These are phyloP conservation scores for Ophidiomyces ophidiicola DNA, from an alignment of 2,329 filamentous ascomycete genomes.

Conservation along the genomic window DNA sequence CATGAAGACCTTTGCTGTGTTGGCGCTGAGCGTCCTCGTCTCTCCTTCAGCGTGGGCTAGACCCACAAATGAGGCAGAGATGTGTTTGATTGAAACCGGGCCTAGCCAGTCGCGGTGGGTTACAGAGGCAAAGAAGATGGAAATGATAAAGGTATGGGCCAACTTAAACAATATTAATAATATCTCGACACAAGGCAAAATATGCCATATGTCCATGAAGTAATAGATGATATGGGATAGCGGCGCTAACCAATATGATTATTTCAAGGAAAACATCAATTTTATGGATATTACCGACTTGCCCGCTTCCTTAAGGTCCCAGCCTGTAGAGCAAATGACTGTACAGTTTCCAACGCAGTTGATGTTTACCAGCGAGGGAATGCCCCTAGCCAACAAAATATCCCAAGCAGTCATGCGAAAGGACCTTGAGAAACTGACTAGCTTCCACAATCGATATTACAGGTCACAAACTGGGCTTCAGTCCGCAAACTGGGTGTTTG, in stretches of 20 bases:
- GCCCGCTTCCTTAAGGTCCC: constrained; percentile 25
- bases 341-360: constrained; percentile 1
- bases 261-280: constrained; percentile 56
- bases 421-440: constrained; percentile 5
- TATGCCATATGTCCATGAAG: too few relatives aligned
- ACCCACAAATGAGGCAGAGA: constrained; percentile 17
- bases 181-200: too few relatives aligned
- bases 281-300: constrained; percentile 89
- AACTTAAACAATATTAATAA: too few relatives aligned
- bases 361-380: constrained; percentile 1
- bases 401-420: not conserved
- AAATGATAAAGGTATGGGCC: constrained; percentile 56
- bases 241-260: constrained; percentile 2
- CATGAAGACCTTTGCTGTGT: constrained; percentile 29
- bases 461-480: constrained; percentile 2
- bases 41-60: constrained; percentile 21
- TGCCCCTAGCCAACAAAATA: not conserved
- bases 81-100: constrained; percentile 67
- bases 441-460: constrained; percentile 10
- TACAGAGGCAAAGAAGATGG: constrained; percentile 91
- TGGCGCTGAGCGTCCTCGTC: constrained; percentile 23
- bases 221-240: not conserved
- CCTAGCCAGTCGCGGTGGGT: constrained; percentile 76
- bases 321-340: not conserved
- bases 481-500: constrained; percentile 9